phyloP scores from a whole-genome alignment of 2,329 filamentous ascomycete species.

The Elsinoe batatas region DNA sequence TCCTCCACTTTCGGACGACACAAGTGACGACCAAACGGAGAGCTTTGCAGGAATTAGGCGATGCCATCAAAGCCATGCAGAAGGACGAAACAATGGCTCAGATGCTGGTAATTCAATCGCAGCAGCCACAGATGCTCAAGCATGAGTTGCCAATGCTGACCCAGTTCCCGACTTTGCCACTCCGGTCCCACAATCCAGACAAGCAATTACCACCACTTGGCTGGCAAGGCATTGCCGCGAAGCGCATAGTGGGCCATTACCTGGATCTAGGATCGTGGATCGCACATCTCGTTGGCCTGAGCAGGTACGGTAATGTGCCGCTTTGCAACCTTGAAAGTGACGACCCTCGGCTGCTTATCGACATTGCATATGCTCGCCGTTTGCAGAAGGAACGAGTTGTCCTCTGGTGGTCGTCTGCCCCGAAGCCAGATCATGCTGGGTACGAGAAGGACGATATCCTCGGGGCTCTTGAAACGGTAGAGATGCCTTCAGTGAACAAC shows the following conservation, averaged over 20 bases:
- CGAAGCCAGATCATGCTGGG: conserved; percentile 86
- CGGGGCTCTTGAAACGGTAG: conserved; percentile 71
- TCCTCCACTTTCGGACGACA: conserved; percentile 71
- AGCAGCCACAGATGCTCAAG: conserved; percentile 66
- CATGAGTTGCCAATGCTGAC: conserved; percentile 77
- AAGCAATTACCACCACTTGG: conserved; percentile 81
- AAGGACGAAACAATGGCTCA: conserved; percentile 73
- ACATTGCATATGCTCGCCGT: conserved; percentile 84
- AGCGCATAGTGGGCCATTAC: conserved; percentile 78
- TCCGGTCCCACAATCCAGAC: conserved; percentile 75
- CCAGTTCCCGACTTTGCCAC: conserved; percentile 71
- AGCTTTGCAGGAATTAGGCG: conserved; percentile 76
- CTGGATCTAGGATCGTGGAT: conserved; percentile 90
- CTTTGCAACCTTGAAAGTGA: conserved; percentile 92
- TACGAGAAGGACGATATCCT: conserved; percentile 88
- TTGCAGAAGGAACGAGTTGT: conserved; percentile 88
- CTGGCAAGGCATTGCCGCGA: conserved; percentile 85
- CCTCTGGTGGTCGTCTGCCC: conserved; percentile 87
- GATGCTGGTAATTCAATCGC: conserved; percentile 83
- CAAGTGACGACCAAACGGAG: conserved; percentile 86
- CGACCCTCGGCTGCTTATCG: conserved; percentile 89
- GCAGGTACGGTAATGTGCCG: conserved; percentile 86
- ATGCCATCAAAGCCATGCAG: conserved; percentile 80
- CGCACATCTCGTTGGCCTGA: conserved; percentile 73
- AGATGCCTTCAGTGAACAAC: conserved; percentile 89